Conservation (phyloP, 176 grass and related monocot species). For the Carex parvula region DNA sequence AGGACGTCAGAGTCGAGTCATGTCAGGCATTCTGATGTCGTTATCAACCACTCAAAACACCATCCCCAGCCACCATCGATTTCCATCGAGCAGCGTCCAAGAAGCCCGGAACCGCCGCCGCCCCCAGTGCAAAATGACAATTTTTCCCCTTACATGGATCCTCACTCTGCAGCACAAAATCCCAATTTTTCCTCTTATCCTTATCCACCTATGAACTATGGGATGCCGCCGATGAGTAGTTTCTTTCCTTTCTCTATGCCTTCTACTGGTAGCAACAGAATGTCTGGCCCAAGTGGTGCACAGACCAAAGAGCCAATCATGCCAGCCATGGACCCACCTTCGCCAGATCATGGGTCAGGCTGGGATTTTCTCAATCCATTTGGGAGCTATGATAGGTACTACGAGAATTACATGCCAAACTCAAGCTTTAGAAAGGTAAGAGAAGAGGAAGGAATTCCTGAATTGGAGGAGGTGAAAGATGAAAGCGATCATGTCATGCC, state of each 20-base stretch:
- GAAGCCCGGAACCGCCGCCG: not conserved
- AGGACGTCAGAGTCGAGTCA: not conserved
- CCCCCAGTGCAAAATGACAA: constrained; percentile 29
- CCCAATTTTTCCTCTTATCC: constrained; percentile 34
- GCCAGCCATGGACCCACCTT: constrained; percentile 37
- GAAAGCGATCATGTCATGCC: constrained; percentile 30
- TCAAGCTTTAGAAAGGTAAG: constrained; percentile 78
- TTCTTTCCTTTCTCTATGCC: constrained; percentile 34
- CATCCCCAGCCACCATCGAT: constrained; percentile 17
- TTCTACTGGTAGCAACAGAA: constrained; percentile 15
- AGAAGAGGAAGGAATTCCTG: constrained; percentile 94
- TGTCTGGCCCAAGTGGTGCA: not conserved
- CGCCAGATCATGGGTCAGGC: constrained; percentile 52
- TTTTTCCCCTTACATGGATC: constrained; percentile 29
- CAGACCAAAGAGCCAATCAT: constrained; percentile 10
- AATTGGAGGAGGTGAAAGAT: constrained; percentile 80
- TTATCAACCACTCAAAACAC: constrained; percentile 35
- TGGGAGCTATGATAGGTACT: constrained; percentile 69
- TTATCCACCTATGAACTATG: constrained; percentile 30
- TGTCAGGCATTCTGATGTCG: constrained; percentile 16
- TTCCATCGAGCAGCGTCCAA: constrained; percentile 23
- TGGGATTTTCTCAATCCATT: constrained; percentile 98
- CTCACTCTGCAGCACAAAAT: constrained; percentile 16
- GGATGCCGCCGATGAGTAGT: not conserved
- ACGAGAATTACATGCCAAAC: constrained; percentile 52